These are phyloP conservation scores for Ruellia speciosa DNA, from an alignment of 305 asterid species.

Conservation along the genomic window DNA sequence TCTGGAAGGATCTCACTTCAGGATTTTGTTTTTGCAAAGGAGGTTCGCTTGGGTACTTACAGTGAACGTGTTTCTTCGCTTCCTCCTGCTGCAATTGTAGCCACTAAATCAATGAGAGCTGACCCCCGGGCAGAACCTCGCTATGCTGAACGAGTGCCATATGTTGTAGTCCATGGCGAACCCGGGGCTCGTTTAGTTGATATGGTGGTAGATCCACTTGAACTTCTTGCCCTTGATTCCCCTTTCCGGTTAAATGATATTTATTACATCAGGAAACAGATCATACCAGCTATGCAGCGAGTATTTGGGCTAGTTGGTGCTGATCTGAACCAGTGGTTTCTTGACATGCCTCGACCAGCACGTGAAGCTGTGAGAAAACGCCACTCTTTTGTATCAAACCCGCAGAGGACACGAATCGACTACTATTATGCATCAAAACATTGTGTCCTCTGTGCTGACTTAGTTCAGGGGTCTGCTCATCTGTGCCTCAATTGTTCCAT, in stretches of 20 bases:
- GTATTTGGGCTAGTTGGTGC: slow-evolving; percentile 89
- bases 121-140: slow-evolving; percentile 97
- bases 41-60: slow-evolving; percentile 91
- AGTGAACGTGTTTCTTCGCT: slow-evolving; percentile 55
- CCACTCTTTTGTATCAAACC: slow-evolving; percentile 33
- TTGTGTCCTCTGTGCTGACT: slow-evolving; percentile 68
- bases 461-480: slow-evolving; percentile 63
- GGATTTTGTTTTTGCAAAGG: slow-evolving; percentile 95
- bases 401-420: slow-evolving; percentile 69
- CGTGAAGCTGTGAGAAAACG: slow-evolving; percentile 57
- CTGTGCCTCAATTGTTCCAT: slow-evolving; percentile 56
- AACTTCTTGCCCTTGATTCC: slow-evolving; percentile 64
- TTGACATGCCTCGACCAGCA: slow-evolving; percentile 76
- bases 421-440: slow-evolving; percentile 78
- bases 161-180: slow-evolving; percentile 87
- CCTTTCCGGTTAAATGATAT: slow-evolving; percentile 73
- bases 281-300: slow-evolving; percentile 84
- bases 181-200: slow-evolving; percentile 92
- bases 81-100: slow-evolving; percentile 97
- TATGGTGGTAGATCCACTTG: slow-evolving; percentile 86
- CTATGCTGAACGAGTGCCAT: slow-evolving; percentile 91
- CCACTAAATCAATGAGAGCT: slow-evolving; percentile 68
- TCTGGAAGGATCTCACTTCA: slow-evolving; percentile 80
- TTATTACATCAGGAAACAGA: slow-evolving; percentile 87
- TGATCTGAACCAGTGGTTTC: slow-evolving; percentile 77